Base-by-base conservation (phyloP, 2,329 filamentous ascomycete species). In the Ampelomyces quisqualis region DNA sequence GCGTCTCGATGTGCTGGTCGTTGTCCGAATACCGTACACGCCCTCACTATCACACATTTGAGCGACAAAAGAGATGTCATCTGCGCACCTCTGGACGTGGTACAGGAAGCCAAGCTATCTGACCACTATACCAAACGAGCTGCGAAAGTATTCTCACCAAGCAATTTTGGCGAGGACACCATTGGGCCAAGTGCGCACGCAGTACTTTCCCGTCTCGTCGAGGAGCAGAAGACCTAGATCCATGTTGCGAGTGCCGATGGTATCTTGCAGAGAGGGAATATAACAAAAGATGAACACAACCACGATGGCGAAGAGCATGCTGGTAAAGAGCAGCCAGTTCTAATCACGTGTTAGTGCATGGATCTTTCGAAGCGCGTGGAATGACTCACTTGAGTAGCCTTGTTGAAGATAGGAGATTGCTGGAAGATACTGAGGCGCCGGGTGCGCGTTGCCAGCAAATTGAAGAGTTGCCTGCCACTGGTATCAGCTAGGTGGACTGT, bases 211-310 rank as follows among this genome's bases (percentile, higher is more conserved):
- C 8, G 55, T 70, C 67, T 89, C 86, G 58, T 90, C 85, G 13
- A 87, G 60, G 7, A 81, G 55, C 35, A 89, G 60, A 24, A 87
- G 73, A 0, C 72, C 80, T 17, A 85, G 47, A 0, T 86, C 87
- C 0, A 90, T 81, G 0, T 69, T 60, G 0, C 79, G 75, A 0
- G 85, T 89, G 13, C 68, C 76, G 2, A 89, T 69, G 1, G 79
- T 74, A 1, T 63, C 58, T 62, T 88, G 83, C 20, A 90, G 71
- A 3, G 74, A 71, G 0, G 84, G 83, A 2, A 86, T 78, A 57
- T 90, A 89, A 26, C 72, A 67, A 56, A 73, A 73, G 48, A 90
- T 77, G 38, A 90, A 77, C 5, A 81, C 82, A 68, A 90, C 84
- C 14, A 74, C 71, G 7, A 90, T 67, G 0, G 85, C 76, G 58